A percentile compares a stretch with the other conserved stretches of the same genome.
Evolutionary conservation across 768 basidiomycete genomes (phyloP).

Genomic region (Postia placenta): DNA sequence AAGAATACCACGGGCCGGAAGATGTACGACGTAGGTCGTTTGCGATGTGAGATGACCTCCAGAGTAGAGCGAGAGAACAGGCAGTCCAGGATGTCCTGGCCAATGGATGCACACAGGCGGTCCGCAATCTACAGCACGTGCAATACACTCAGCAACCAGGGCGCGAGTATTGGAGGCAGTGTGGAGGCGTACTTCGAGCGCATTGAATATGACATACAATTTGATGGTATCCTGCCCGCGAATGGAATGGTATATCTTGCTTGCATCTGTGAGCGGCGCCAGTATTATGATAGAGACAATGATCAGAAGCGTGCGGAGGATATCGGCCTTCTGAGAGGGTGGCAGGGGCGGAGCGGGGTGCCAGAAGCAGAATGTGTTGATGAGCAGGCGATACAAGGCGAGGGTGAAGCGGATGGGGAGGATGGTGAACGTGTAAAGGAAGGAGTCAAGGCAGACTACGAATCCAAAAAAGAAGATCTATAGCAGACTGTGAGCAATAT

Average conservation of each 20-base stretch:
- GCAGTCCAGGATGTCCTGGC: conserved; percentile 95
- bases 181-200: conserved; percentile 71
- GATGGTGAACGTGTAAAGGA: conserved; percentile 97
- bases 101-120: conserved; percentile 89
- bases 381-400: conserved; percentile 51
- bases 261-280: conserved; percentile 83
- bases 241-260: conserved; percentile 97
- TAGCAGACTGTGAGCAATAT: not conserved
- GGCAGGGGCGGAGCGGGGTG: conserved; percentile 49
- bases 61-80: conserved; percentile 92
- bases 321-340: conserved; percentile 88
- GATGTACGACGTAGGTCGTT: conserved; percentile 55
- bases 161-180: not conserved
- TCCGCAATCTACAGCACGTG: conserved; percentile 73
- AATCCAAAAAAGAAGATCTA: conserved; percentile 92
- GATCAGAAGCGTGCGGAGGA: conserved; percentile 77
- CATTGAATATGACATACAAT: conserved; percentile 98
- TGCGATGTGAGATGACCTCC: conserved; percentile 58
- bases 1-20: conserved; percentile 84
- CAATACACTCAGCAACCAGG: not conserved
- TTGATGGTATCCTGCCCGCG: conserved; percentile 98
- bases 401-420: conserved; percentile 83
- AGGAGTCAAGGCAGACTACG: conserved; percentile 91
- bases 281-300: conserved; percentile 68
- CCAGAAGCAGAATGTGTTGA: conserved; percentile 44